A percentile compares a stretch with the other conserved stretches of the same genome.
These are phyloP conservation scores for Parathielavia appendiculata DNA, from an alignment of 495 filamentous ascomycete genomes.

Conservation along the genomic window DNA sequence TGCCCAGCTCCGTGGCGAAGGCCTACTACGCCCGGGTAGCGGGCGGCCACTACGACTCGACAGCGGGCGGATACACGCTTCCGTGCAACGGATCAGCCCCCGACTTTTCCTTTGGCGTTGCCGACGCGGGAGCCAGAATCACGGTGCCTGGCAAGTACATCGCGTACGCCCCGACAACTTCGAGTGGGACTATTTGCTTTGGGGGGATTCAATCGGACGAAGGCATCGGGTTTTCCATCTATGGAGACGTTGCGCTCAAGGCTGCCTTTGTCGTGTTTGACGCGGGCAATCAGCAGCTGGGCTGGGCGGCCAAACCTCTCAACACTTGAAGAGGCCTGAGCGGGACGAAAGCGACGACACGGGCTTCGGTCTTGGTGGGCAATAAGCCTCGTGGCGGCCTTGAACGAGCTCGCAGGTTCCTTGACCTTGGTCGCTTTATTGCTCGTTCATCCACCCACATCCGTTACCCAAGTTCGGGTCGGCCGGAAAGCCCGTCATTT, in stretches of 20 bases:
- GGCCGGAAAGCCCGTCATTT: too few relatives aligned
- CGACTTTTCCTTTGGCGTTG: slow-evolving; percentile 56
- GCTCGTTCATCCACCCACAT: too few relatives aligned
- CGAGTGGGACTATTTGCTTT: slow-evolving; percentile 46
- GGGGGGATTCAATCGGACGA: slow-evolving; percentile 60
- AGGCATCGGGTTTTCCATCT: slow-evolving; percentile 62
- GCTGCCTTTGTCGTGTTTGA: slow-evolving; percentile 69
- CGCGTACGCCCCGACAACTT: slow-evolving; percentile 44
- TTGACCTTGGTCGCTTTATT: too few relatives aligned
- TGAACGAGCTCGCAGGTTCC: too few relatives aligned
- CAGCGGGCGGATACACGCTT: slow-evolving; percentile 61
- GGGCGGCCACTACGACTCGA: slow-evolving; percentile 43
- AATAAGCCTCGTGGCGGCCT: too few relatives aligned
- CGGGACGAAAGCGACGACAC: too few relatives aligned
- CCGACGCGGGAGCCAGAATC: slow-evolving; percentile 34
- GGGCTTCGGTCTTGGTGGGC: too few relatives aligned
- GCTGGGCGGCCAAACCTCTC: slow-evolving; percentile 49
- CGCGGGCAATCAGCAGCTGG: slow-evolving; percentile 42
- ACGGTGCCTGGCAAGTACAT: slow-evolving; percentile 53
- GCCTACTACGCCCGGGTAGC: slow-evolving; percentile 60
- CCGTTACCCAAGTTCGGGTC: too few relatives aligned
- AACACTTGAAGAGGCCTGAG: background rate
- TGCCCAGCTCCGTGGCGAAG: slow-evolving; percentile 51
- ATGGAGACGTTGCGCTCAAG: slow-evolving; percentile 76
- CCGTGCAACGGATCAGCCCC: slow-evolving; percentile 60